Percentiles rank a stretch among this genome's conserved stretches.
These are phyloP conservation scores for Prunella vulgaris DNA, from an alignment of 257 asterid species.

Conservation along the genomic window DNA sequence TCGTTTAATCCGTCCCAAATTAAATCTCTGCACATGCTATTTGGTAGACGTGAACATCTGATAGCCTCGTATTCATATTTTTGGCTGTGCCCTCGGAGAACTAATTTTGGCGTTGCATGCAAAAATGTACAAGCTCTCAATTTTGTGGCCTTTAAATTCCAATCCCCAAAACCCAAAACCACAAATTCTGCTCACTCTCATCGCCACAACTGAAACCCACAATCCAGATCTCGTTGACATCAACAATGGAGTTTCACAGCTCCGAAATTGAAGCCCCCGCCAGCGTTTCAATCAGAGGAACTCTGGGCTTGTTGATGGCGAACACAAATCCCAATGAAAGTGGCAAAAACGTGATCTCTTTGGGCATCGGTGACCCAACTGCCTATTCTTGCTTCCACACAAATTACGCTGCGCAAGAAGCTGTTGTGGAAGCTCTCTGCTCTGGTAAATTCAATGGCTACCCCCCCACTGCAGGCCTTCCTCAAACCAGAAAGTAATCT, in stretches of 20 bases:
- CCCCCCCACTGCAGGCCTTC: constrained; percentile 82
- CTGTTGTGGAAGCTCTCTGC: constrained; percentile 57
- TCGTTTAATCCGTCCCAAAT: too few species aligned
- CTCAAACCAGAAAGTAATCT: constrained; percentile 70
- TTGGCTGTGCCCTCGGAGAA: neutral
- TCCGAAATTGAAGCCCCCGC: constrained; percentile 37
- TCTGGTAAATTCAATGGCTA: constrained; percentile 79
- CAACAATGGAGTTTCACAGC: constrained; percentile 18
- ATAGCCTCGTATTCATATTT: too few species aligned
- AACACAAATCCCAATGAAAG: constrained; percentile 21
- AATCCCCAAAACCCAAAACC: neutral
- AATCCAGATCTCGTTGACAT: neutral
- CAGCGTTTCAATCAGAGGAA: constrained; percentile 64
- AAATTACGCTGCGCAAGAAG: constrained; percentile 52
- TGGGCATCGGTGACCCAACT: constrained; percentile 91
- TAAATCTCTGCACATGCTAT: too few species aligned
- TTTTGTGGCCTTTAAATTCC: constrained; percentile 15
- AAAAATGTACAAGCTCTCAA: neutral
- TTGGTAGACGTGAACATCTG: too few species aligned
- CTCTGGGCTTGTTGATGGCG: constrained; percentile 53
- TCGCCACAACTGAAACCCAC: constrained; percentile 1
- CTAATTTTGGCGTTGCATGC: neutral
- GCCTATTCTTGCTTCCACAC: constrained; percentile 62
- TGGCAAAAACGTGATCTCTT: constrained; percentile 48
- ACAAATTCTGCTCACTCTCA: neutral